Percentiles rank a stretch among this genome's conserved stretches.
phyloP scores from a whole-genome alignment of 1,284 basidiomycete species.

The Ceratobasidium sp. region DNA sequence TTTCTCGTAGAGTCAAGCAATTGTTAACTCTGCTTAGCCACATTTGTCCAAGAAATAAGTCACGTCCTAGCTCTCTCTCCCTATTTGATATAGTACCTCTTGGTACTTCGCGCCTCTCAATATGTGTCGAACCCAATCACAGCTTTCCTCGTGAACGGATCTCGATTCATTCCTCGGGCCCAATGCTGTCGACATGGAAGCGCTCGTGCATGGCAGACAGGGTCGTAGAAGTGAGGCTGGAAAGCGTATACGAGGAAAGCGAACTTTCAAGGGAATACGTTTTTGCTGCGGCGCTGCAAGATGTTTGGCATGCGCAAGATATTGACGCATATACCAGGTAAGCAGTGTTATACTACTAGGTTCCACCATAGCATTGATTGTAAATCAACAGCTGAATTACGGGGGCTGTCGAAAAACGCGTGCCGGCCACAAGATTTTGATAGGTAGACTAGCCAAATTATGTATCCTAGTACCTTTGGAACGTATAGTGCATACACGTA shows the following conservation, averaged over 20 bases:
- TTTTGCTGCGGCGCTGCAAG: constrained; percentile 25
- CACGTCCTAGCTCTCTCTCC: constrained; percentile 18
- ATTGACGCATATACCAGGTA: constrained; percentile 10
- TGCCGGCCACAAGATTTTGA: too few species aligned
- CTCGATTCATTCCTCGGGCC: neutral
- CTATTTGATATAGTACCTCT: constrained; percentile 27
- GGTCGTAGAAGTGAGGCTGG: constrained; percentile 13
- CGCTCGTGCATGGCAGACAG: constrained; percentile 15
- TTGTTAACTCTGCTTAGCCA: constrained; percentile 4
- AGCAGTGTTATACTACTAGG: too few species aligned
- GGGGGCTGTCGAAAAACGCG: too few species aligned
- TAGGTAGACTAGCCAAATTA: too few species aligned
- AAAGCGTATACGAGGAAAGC: constrained; percentile 31
- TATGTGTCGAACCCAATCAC: neutral
- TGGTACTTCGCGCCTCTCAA: neutral
- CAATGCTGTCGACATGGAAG: neutral
- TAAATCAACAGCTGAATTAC: neutral
- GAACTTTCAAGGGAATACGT: neutral
- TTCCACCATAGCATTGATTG: neutral
- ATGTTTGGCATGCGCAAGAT: constrained; percentile 27
- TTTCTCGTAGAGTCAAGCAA: constrained; percentile 23
- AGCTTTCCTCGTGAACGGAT: neutral
- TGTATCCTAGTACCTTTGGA: too few species aligned
- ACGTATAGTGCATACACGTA: too few species aligned
- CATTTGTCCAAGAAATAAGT: neutral